Conservation (phyloP, 768 basidiomycete species). For the Leccinellum rugosiceps region DNA sequence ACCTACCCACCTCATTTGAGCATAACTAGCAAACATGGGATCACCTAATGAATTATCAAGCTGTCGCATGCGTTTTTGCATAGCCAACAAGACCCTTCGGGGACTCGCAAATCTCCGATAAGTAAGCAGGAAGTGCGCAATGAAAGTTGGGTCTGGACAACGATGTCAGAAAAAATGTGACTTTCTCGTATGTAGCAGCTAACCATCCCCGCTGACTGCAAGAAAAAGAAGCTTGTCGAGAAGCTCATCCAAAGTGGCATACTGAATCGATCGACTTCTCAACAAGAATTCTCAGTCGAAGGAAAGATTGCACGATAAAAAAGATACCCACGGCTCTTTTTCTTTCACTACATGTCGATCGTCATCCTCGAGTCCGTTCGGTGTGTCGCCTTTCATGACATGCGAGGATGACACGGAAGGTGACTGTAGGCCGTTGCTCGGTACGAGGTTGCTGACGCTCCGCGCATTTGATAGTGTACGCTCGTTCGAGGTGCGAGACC, state of each 20-base stretch:
- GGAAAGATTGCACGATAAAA: not conserved
- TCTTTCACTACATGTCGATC: constrained; percentile 31
- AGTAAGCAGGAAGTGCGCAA: constrained; percentile 78
- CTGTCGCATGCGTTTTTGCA: constrained; percentile 84
- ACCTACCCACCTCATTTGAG: constrained; percentile 71
- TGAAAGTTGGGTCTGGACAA: constrained; percentile 64
- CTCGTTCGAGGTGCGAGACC: constrained; percentile 23
- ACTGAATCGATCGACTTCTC: constrained; percentile 56
- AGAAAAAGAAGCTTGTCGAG: constrained; percentile 81
- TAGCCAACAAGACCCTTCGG: constrained; percentile 73
- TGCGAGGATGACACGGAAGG: constrained; percentile 11
- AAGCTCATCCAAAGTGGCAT: constrained; percentile 74
- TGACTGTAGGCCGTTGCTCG: constrained; percentile 21
- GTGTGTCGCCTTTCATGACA: constrained; percentile 10
- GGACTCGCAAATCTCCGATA: constrained; percentile 82
- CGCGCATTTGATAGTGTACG: constrained; percentile 31
- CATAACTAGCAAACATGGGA: constrained; percentile 84
- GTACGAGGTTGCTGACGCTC: constrained; percentile 25
- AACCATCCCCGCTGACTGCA: constrained; percentile 82
- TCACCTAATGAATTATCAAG: constrained; percentile 70
- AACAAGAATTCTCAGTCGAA: constrained; percentile 11
- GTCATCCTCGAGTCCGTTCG: constrained; percentile 24
- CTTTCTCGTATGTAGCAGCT: constrained; percentile 14
- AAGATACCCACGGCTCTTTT: constrained; percentile 50
- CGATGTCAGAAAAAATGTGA: constrained; percentile 8